Base-by-base conservation (phyloP, 345 rosid genomes). In the Gynandropsis gynandra region DNA sequence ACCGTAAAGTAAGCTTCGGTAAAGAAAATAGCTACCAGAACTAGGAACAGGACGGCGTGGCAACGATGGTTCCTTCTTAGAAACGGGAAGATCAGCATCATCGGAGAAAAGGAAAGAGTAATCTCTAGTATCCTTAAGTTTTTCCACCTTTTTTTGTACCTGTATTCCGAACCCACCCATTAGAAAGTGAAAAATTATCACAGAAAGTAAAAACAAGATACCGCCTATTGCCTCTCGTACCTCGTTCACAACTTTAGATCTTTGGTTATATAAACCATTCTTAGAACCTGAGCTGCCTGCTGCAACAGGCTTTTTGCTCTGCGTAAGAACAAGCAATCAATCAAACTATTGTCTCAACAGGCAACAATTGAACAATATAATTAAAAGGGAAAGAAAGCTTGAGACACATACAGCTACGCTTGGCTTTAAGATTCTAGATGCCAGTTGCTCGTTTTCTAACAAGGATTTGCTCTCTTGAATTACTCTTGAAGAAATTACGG, bases 401-500 rank as follows among this genome's bases (percentile, higher is more conserved):
- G 42, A 16, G 36, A 27, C 36, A 75, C 79, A 57, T 73, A 85
- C 97, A 54, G 20, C 50, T 35, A 62, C 67, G 21, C 61, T 77
- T 8, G 80, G 42, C 27, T 60, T 63, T 14, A 61, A 42, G 18
- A 31, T 20, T 59, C 42, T 72, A 36, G 74, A 49, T 4, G 82
- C 68, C 66, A 79, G 52, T 42, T 82, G 60, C 65, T 67, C 78
- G 48, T 81, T 87, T 67, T 87, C 99, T 35, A 93, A 57, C 39
- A 93, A 68, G 10, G 94, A 80, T 75, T 93, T 88, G 90, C 90
- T 93, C 71, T 93, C 97, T 69, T 80, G 86, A 57, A 93, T 88
- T 58, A 93, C 99, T 67, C 99, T 83, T 6, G 69, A 82, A 11
- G 99, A 77, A 57, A 93, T 85, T 47, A 80, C 83, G 42, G 99